phyloP scores from a whole-genome alignment of 352 stramenopile species.

The Globisporangium okanoganense region DNA sequence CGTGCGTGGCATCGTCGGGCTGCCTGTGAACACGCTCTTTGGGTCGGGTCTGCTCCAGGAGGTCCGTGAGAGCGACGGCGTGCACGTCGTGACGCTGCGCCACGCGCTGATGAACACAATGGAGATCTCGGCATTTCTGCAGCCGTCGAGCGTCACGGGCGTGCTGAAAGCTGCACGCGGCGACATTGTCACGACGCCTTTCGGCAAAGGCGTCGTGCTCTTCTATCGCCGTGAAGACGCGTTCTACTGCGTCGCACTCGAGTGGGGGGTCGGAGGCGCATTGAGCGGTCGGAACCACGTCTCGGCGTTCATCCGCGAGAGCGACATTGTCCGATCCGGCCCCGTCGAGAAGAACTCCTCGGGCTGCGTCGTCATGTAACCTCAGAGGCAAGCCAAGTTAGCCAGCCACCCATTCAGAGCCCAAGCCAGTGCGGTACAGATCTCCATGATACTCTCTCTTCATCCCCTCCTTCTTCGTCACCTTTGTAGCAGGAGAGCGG shows the following conservation, averaged over 20 bases:
- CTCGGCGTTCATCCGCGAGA: conserved; percentile 54
- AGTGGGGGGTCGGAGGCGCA: conserved; percentile 37
- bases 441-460: neutral
- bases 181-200: conserved; percentile 78
- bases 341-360: conserved; percentile 55
- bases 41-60: conserved; percentile 61
- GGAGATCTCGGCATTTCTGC: conserved; percentile 59
- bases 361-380: conserved; percentile 72
- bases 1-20: conserved; percentile 51
- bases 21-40: conserved; percentile 62
- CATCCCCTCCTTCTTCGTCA: neutral
- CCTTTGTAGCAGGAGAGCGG: neutral
- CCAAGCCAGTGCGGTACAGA: neutral
- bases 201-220: conserved; percentile 67
- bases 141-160: conserved; percentile 48
- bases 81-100: conserved; percentile 68
- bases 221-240: conserved; percentile 51
- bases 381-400: neutral
- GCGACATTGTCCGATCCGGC: conserved; percentile 50
- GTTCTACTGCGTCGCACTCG: conserved; percentile 67
- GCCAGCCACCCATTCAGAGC: neutral
- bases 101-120: conserved; percentile 38
- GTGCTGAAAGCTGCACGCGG: conserved; percentile 64
- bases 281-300: conserved; percentile 39
- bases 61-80: conserved; percentile 55